Base-by-base conservation (phyloP, 208 protist genomes). In the Leishmania gerbilli region DNA sequence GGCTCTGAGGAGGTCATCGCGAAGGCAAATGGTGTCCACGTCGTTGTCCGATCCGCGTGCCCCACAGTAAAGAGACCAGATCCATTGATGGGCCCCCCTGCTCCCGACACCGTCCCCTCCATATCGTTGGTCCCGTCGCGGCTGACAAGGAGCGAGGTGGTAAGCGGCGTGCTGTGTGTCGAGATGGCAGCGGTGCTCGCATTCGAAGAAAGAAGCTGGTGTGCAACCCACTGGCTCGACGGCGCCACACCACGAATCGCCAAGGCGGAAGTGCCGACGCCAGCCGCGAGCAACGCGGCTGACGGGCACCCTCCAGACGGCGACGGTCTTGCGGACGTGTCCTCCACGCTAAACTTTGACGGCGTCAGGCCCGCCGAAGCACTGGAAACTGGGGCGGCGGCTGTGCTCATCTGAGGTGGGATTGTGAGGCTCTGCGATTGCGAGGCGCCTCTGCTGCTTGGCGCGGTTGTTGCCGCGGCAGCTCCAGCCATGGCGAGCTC, bases 181-280 rank as follows among this genome's bases (percentile, higher is more conserved):
- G 82, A 86, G 42, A 65, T 76, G 24, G 82, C 82, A 9, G 78
- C 64, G 37, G 80, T 80, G 78, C 82, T 86, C 56, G 64, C 82
- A 53, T 86, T 86, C 1, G 82, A 86, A n/a, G 82, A 86, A 47
- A 82, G 74, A 31, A 86, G 55, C 49, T 86, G 82, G 37, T 79
- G 72, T 1, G 58, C 65, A 13, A 67, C 74, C 40, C 79, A 60
- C 56, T 86, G 82, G 15, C 31, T 13, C 27, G 76, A 55, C 45
- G 47, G 64, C 5, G 60, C 49, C 7, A 19, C 62, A 27, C 76
- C 76, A 45, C 60, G 74, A 34, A 11, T 56, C 24, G 53, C 40
- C 8, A 34, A n/a, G 72, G 53, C 21, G 5, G 72, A 13, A 37
- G n/a, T 62, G 53, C 53, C 34, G 31, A 76, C 51, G 9, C 72